Base-by-base conservation (phyloP, 179 eudicot species). In the Silene noctiflora region DNA sequence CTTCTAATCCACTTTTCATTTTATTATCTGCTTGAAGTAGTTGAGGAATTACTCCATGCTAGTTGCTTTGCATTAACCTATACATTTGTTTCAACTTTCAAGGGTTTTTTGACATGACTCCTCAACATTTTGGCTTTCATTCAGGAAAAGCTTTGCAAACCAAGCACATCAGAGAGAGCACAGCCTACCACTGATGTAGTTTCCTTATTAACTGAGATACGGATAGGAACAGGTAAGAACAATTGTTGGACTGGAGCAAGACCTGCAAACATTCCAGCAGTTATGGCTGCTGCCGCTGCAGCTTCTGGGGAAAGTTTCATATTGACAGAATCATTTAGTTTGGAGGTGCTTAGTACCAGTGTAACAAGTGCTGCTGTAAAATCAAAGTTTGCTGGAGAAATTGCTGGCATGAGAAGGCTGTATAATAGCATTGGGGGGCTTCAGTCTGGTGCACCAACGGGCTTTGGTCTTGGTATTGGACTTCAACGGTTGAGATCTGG, bases 181-280 rank as follows among this genome's bases (percentile, higher is more conserved):
- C 95, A 91, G 84, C 92, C 98, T 72, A 86, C 97, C 29, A 88
- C 98, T 10, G 97, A 96, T 85, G 94, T 96, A 27, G 92, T 96
- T 77, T 91, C 99, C 75, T 89, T 96, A 31, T 81, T 96, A 58
- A 89, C 96, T 73, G 99, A 96, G 89, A 96, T 96, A 87, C 82
- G 91, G 58, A 93, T 96, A 79, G 98, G 98, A 69, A 93, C 98
- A 1, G 99, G 94, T 56, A 91, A 91, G 85, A 93, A 83, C 89
- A 94, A 96, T 72, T 82, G 86, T 80, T 96, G 96, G 97, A 85
- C 84, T 66, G 98, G 97, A 72, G 85, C 89, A 67, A 89, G 86
- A 86, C 85, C 98, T 73, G 98, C 97, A 77, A 96, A 96, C 86
- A 87, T 96, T 80, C 99, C 99, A 69, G 99, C 99, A 78, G 99